These are phyloP conservation scores for Emericellopsis terricola DNA, from an alignment of 495 filamentous ascomycete species.

Conservation along the genomic window DNA sequence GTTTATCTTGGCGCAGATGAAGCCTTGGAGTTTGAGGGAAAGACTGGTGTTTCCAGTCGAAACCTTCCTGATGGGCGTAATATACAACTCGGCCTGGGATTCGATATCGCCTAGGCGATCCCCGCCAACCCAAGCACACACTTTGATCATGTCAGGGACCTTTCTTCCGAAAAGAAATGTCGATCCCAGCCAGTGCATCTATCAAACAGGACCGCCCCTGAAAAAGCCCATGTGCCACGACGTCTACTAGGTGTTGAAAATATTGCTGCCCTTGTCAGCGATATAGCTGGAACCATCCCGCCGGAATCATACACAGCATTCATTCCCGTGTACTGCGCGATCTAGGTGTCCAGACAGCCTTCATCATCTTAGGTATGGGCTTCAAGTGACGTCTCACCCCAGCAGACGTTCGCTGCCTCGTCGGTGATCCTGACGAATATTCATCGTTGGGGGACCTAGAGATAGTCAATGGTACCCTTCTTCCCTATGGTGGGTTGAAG, in stretches of 20 bases:
- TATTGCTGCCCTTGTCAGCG: no score
- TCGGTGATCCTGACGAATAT: no score
- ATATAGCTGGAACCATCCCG: no score
- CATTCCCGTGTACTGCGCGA: constrained; percentile 41
- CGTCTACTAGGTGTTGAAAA: constrained; percentile 66
- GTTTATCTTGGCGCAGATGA: constrained; percentile 67
- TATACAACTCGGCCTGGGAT: constrained; percentile 41
- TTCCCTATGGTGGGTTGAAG: constrained; percentile 49
- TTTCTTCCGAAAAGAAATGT: constrained; percentile 64
- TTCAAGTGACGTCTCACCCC: no score
- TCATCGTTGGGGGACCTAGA: constrained; percentile 55
- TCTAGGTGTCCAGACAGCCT: constrained; percentile 52
- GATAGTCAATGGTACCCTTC: constrained; percentile 55
- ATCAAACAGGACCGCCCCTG: constrained; percentile 70
- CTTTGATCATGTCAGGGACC: constrained; percentile 52
- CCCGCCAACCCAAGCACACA: constrained; percentile 76
- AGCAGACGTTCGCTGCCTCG: no score
- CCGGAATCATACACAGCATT: constrained; percentile 49
- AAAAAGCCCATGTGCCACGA: constrained; percentile 58
- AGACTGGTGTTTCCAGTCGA: no score
- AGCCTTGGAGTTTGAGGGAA: constrained; percentile 49
- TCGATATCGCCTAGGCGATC: constrained; percentile 60
- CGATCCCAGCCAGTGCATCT: constrained; percentile 60
- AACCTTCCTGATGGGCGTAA: no score
- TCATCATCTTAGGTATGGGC: constrained; percentile 62